Evolutionary conservation across 345 rosid genomes (phyloP).

Genomic region (Eutrema japonicum): DNA sequence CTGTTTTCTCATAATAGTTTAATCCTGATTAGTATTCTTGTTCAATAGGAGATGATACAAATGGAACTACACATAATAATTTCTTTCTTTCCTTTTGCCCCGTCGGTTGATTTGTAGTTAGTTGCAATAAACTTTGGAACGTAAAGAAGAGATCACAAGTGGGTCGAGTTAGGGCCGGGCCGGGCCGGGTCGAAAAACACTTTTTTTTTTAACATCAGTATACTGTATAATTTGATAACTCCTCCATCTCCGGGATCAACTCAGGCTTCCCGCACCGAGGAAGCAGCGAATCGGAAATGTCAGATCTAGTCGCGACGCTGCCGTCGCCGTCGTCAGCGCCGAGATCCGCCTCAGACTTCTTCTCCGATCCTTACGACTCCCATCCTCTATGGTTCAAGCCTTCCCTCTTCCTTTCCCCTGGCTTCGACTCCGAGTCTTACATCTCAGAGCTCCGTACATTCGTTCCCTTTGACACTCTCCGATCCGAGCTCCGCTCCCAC

Average conservation of each 20-base stretch:
- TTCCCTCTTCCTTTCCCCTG: constrained; percentile 74
- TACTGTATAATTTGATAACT: too few relatives aligned
- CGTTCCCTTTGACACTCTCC: constrained; percentile 92
- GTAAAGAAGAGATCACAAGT: too few relatives aligned
- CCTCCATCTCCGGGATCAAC: neutral
- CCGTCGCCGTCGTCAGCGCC: constrained; percentile 65
- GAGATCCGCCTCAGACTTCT: constrained; percentile 83
- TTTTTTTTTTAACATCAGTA: too few relatives aligned
- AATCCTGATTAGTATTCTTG: too few relatives aligned
- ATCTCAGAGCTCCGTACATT: constrained; percentile 95
- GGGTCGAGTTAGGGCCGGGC: too few relatives aligned
- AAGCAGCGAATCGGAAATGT: constrained; percentile 44
- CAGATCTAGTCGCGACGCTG: constrained; percentile 59
- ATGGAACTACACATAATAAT: too few relatives aligned
- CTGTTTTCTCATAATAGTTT: too few relatives aligned
- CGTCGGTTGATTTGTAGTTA: too few relatives aligned
- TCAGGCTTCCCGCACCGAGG: constrained; percentile 7
- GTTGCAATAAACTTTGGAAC: too few relatives aligned
- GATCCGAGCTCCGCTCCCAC: constrained; percentile 87
- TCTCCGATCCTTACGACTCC: constrained; percentile 85
- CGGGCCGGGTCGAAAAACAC: too few relatives aligned
- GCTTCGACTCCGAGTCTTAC: constrained; percentile 87
- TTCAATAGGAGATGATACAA: too few relatives aligned
- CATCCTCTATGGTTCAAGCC: constrained; percentile 98
- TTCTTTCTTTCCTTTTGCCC: too few relatives aligned